Percentiles rank a stretch among this genome's conserved stretches.
Conservation (phyloP, 2,329 filamentous ascomycete genomes). For the Fusarium hostae region DNA sequence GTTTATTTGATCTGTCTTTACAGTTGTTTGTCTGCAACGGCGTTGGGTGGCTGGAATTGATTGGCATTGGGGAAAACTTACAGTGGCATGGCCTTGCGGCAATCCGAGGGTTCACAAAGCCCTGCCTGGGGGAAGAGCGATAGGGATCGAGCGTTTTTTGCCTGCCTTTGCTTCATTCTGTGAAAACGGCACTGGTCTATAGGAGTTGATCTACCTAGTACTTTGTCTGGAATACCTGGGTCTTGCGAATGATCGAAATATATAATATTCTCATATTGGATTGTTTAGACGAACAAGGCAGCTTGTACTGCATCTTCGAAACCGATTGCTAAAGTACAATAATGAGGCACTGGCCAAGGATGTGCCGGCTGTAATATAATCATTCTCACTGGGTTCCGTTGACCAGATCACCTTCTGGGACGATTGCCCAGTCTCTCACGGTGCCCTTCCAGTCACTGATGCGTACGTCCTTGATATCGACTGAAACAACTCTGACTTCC, state of each 20-base stretch:
- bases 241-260: neutral
- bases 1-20: neutral
- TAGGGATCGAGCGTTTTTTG: neutral
- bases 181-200: neutral
- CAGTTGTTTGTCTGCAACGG: conserved; percentile 7
- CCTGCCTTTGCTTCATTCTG: neutral
- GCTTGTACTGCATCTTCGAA: neutral
- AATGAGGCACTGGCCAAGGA: conserved; percentile 8
- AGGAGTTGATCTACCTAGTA: conserved; percentile 12
- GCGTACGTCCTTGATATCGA: conserved; percentile 83
- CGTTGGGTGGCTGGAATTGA: conserved; percentile 9
- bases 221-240: neutral
- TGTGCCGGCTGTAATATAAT: neutral
- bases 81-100: neutral
- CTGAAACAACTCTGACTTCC: conserved; percentile 87
- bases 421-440: conserved; percentile 79
- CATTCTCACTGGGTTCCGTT: conserved; percentile 54
- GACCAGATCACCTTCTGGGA: conserved; percentile 49
- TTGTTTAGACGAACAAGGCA: neutral
- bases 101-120: neutral
- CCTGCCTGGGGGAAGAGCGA: neutral
- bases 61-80: neutral
- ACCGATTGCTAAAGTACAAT: conserved; percentile 1
- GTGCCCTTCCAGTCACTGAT: conserved; percentile 97
- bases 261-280: neutral